Percentiles rank a stretch among this genome's conserved stretches.
These are phyloP conservation scores for Pistacia vera DNA, from an alignment of 345 rosid genomes.

Conservation along the genomic window DNA sequence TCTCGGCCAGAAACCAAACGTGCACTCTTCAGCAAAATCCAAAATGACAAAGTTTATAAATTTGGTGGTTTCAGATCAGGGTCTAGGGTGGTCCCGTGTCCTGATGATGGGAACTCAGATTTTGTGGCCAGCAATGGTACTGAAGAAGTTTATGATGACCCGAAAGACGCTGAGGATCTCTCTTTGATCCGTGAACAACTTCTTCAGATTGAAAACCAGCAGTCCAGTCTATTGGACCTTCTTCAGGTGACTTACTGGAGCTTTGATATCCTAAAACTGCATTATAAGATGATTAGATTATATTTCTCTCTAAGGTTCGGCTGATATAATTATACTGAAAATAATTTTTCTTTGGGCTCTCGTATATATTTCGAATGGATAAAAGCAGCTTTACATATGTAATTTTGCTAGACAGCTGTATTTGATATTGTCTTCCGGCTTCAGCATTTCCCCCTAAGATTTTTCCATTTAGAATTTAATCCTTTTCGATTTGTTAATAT, in stretches of 20 bases:
- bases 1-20: constrained; percentile 45
- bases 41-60: constrained; percentile 40
- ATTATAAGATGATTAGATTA: background rate
- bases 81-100: constrained; percentile 61
- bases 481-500: no score
- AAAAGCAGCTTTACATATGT: background rate
- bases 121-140: constrained; percentile 22
- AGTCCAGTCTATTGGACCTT: constrained; percentile 68
- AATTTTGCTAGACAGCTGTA: no score
- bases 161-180: constrained; percentile 65
- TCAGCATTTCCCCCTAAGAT: no score
- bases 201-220: constrained; percentile 85
- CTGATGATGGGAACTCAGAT: constrained; percentile 46
- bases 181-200: constrained; percentile 69
- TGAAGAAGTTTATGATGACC: constrained; percentile 45
- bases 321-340: background rate
- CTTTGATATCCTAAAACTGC: background rate
- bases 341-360: background rate
- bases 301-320: background rate
- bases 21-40: constrained; percentile 37
- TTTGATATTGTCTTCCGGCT: background rate
- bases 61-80: constrained; percentile 51
- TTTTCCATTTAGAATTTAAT: background rate
- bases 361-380: background rate
- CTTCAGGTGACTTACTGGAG: constrained; percentile 66